A percentile compares a stretch with the other conserved stretches of the same genome.
Evolutionary conservation across 345 rosid genomes (phyloP).

Genomic region (Carallia pectinifolia): DNA sequence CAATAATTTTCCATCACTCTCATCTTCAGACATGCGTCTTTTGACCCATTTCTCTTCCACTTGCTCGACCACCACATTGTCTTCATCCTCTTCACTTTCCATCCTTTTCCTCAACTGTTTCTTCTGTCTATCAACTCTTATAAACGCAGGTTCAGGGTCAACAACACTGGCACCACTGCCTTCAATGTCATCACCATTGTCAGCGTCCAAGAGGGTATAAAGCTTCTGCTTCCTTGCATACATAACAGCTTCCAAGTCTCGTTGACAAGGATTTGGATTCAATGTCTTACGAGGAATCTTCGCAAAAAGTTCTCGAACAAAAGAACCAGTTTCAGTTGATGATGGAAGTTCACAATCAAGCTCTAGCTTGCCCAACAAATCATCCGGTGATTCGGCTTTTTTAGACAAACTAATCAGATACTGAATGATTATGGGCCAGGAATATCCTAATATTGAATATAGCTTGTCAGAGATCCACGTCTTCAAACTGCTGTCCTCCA

Average conservation of each 20-base stretch:
- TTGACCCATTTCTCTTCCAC: slow-evolving; percentile 46
- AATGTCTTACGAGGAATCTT: slow-evolving; percentile 51
- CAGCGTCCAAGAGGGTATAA: slow-evolving; percentile 74
- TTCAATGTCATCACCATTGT: slow-evolving; percentile 54
- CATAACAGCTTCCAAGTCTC: slow-evolving; percentile 82
- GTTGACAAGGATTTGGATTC: slow-evolving; percentile 57
- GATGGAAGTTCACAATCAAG: slow-evolving; percentile 50
- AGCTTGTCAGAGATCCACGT: slow-evolving; percentile 84
- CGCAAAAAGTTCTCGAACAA: slow-evolving; percentile 54
- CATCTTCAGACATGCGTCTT: slow-evolving; percentile 49
- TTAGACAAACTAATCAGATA: slow-evolving; percentile 70
- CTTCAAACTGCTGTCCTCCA: slow-evolving; percentile 60
- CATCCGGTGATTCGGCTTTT: slow-evolving; percentile 58
- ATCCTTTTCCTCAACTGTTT: slow-evolving; percentile 83
- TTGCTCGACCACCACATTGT: slow-evolving; percentile 53
- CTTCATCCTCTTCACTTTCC: slow-evolving; percentile 64
- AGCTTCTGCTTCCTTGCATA: slow-evolving; percentile 64
- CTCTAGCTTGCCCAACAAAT: slow-evolving; percentile 45
- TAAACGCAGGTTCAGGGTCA: slow-evolving; percentile 35
- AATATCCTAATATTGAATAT: slow-evolving; percentile 68
- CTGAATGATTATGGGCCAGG: slow-evolving; percentile 62
- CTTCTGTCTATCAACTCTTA: slow-evolving; percentile 42
- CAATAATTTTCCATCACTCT: slow-evolving; percentile 47
- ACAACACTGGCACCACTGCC: slow-evolving; percentile 33
- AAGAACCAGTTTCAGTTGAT: slow-evolving; percentile 47